phyloP scores from a whole-genome alignment of 495 filamentous ascomycete genomes.

The Podospora fimiseda region DNA sequence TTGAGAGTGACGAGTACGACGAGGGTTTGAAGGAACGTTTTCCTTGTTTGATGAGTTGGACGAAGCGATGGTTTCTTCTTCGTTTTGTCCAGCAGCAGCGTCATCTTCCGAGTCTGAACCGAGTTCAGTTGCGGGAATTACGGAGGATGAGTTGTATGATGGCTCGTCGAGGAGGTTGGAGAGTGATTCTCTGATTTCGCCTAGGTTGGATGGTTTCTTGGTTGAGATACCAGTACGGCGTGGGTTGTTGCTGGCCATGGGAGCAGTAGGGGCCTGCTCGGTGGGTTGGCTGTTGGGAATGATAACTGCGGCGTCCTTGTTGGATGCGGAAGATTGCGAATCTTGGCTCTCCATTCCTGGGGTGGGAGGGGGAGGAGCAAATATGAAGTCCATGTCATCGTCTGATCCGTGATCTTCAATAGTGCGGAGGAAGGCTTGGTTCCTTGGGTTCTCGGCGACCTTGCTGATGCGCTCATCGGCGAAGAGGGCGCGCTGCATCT shows the following conservation, averaged over 20 bases:
- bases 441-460: conserved; percentile 86
- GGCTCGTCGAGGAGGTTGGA: conserved; percentile 60
- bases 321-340: conserved; percentile 23
- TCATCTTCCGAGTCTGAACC: conserved; percentile 38
- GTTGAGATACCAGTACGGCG: conserved; percentile 48
- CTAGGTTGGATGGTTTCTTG: conserved; percentile 53
- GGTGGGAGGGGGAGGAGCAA: conserved; percentile 39
- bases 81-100: conserved; percentile 31
- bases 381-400: conserved; percentile 72
- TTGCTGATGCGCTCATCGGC: conserved; percentile 87
- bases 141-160: conserved; percentile 23
- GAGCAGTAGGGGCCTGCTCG: conserved; percentile 18
- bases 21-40: conserved; percentile 29
- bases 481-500: conserved; percentile 83
- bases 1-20: conserved; percentile 40
- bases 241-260: conserved; percentile 43
- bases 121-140: conserved; percentile 40
- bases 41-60: conserved; percentile 28
- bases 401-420: conserved; percentile 80
- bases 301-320: conserved; percentile 17
- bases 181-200: background rate
- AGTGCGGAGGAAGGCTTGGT: conserved; percentile 78
- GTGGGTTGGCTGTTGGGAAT: conserved; percentile 44
- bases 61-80: conserved; percentile 6
- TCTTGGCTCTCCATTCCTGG: conserved; percentile 25